These are phyloP conservation scores for Scheffersomyces parashehatae DNA, from an alignment of 1,139 yeast species.

Conservation along the genomic window DNA sequence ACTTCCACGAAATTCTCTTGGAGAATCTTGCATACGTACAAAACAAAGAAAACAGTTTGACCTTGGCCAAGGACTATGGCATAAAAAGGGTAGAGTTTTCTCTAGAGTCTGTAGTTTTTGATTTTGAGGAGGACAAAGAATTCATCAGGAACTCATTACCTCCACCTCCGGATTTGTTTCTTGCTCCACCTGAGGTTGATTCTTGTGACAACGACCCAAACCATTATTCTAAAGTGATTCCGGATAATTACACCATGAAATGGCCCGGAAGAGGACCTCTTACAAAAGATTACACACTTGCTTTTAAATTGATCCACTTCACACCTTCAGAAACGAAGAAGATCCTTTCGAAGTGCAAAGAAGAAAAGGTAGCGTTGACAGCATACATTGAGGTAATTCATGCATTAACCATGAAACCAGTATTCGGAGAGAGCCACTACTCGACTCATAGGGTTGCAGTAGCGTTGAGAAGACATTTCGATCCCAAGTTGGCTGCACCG, in stretches of 20 bases:
- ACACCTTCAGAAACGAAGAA: slow-evolving; percentile 22
- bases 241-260: slow-evolving; percentile 19
- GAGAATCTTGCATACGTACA: slow-evolving; percentile 26
- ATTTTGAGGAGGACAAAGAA: slow-evolving; percentile 18
- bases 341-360: slow-evolving; percentile 31
- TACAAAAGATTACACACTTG: slow-evolving; percentile 18
- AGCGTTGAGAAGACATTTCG: slow-evolving; percentile 33
- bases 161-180: slow-evolving; percentile 33
- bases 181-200: slow-evolving; percentile 26
- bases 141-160: slow-evolving; percentile 30
- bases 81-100: slow-evolving; percentile 7
- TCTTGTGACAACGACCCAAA: slow-evolving; percentile 25
- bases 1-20: slow-evolving; percentile 39
- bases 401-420: slow-evolving; percentile 29
- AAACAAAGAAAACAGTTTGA: slow-evolving; percentile 8
- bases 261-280: slow-evolving; percentile 39
- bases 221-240: slow-evolving; percentile 24
- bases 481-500: slow-evolving; percentile 15
- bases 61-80: slow-evolving; percentile 14
- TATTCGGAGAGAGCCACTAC: slow-evolving; percentile 25
- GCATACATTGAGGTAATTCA: slow-evolving; percentile 30
- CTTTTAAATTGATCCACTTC: slow-evolving; percentile 35
- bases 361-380: slow-evolving; percentile 35
- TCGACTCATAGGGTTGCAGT: slow-evolving; percentile 33
- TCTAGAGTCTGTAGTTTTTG: slow-evolving; percentile 19